Conservation (phyloP, 305 asterid species). For the Rubia tinctorum region DNA sequence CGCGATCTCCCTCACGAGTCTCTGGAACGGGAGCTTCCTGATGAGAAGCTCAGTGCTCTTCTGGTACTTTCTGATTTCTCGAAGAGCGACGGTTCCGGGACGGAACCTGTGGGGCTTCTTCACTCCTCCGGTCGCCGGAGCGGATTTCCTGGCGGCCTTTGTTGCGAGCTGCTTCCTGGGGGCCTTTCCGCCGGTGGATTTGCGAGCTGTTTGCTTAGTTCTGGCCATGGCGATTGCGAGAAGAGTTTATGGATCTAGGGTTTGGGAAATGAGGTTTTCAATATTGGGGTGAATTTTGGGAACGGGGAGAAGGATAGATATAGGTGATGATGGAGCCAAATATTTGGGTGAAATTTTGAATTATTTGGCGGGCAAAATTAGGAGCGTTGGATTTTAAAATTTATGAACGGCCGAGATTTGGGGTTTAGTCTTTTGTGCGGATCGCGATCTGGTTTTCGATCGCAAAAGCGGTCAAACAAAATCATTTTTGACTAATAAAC, state of each 20-base stretch:
- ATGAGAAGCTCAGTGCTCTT: not conserved
- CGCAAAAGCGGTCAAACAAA: no score
- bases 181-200: not conserved
- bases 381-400: not conserved
- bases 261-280: not conserved
- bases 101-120: not conserved
- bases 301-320: not conserved
- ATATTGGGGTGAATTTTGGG: not conserved
- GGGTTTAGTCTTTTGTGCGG: not conserved
- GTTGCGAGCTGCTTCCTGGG: not conserved
- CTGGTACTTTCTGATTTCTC: not conserved
- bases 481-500: no score
- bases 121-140: not conserved
- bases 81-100: not conserved
- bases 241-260: not conserved
- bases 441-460: not conserved
- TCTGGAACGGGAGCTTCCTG: constrained; percentile 2
- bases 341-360: not conserved
- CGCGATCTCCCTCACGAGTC: not conserved
- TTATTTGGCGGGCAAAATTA: not conserved
- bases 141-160: not conserved
- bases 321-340: not conserved
- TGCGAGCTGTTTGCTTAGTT: not conserved
- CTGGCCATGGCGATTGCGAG: not conserved
- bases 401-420: not conserved